Conservation (phyloP, 352 stramenopile species). For the Peronospora destructor region DNA sequence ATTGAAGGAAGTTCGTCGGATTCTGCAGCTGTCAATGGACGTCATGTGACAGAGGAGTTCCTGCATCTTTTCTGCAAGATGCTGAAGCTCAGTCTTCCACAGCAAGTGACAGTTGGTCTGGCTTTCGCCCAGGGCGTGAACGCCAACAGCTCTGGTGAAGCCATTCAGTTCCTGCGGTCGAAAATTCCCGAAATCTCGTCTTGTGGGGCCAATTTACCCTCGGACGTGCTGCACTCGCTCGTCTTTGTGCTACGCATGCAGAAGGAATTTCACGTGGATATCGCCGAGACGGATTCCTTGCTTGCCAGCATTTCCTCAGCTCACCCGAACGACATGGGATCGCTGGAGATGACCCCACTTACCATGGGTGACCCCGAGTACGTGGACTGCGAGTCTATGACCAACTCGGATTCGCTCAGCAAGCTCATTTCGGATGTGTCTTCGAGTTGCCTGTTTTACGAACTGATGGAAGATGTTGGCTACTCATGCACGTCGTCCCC, state of each 20-base stretch:
- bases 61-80: slow-evolving; percentile 65
- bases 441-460: slow-evolving; percentile 80
- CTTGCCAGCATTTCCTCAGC: slow-evolving; percentile 78
- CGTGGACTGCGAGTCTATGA: slow-evolving; percentile 66
- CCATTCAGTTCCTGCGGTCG: slow-evolving; percentile 67
- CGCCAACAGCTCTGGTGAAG: slow-evolving; percentile 43
- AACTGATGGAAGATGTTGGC: slow-evolving; percentile 88
- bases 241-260: slow-evolving; percentile 80
- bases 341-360: slow-evolving; percentile 76
- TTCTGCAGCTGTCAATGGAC: slow-evolving; percentile 20
- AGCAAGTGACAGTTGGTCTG: slow-evolving; percentile 80
- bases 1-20: slow-evolving; percentile 60
- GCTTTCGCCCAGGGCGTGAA: slow-evolving; percentile 76
- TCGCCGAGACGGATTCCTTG: slow-evolving; percentile 80
- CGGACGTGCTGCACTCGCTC: slow-evolving; percentile 75
- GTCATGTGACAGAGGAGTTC: slow-evolving; percentile 73
- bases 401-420: slow-evolving; percentile 54
- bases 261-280: slow-evolving; percentile 60
- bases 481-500: slow-evolving; percentile 76
- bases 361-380: slow-evolving; percentile 83
- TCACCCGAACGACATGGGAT: slow-evolving; percentile 83
- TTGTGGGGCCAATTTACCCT: slow-evolving; percentile 73
- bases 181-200: slow-evolving; percentile 84
- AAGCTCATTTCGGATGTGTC: slow-evolving; percentile 78
- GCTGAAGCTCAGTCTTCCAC: slow-evolving; percentile 79